Percentiles rank a stretch among this genome's conserved stretches.
Conservation (phyloP, 2,329 filamentous ascomycete genomes). For the Cadophora gregata region DNA sequence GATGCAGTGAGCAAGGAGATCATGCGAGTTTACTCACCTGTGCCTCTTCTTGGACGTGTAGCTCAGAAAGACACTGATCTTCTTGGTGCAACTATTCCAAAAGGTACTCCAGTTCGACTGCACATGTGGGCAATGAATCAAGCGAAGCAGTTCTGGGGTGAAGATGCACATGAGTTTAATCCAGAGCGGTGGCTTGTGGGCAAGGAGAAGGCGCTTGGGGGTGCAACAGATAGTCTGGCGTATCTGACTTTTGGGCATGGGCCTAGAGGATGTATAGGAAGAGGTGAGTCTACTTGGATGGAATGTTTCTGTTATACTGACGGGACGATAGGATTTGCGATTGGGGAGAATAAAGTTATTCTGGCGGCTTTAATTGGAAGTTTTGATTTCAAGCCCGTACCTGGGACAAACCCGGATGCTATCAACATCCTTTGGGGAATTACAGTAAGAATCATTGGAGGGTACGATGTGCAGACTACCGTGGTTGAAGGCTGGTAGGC, state of each 20-base stretch:
- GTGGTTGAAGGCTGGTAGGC: slow-evolving; percentile 66
- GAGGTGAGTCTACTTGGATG: slow-evolving; percentile 46
- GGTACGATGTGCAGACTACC: slow-evolving; percentile 70
- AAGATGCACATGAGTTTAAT: slow-evolving; percentile 74
- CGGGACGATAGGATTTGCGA: slow-evolving; percentile 64
- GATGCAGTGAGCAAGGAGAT: slow-evolving; percentile 78
- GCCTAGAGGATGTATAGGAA: slow-evolving; percentile 81
- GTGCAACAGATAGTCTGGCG: slow-evolving; percentile 75
- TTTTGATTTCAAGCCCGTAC: slow-evolving; percentile 65
- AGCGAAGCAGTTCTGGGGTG: slow-evolving; percentile 69
- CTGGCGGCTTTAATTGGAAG: slow-evolving; percentile 76
- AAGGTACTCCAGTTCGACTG: slow-evolving; percentile 70
- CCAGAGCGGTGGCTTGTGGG: slow-evolving; percentile 74
- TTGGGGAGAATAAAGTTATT: slow-evolving; percentile 81
- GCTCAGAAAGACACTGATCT: slow-evolving; percentile 68
- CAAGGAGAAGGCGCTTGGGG: slow-evolving; percentile 61
- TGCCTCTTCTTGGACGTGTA: slow-evolving; percentile 72
- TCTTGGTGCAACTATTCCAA: slow-evolving; percentile 66
- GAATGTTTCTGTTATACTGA: neutral
- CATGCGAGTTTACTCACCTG: slow-evolving; percentile 72
- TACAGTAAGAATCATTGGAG: slow-evolving; percentile 72
- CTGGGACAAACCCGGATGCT: slow-evolving; percentile 50
- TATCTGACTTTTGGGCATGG: slow-evolving; percentile 85
- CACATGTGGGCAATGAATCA: slow-evolving; percentile 53
- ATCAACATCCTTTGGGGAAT: slow-evolving; percentile 68